Base-by-base conservation (phyloP, 495 filamentous ascomycete species). In the Letharia lupina region DNA sequence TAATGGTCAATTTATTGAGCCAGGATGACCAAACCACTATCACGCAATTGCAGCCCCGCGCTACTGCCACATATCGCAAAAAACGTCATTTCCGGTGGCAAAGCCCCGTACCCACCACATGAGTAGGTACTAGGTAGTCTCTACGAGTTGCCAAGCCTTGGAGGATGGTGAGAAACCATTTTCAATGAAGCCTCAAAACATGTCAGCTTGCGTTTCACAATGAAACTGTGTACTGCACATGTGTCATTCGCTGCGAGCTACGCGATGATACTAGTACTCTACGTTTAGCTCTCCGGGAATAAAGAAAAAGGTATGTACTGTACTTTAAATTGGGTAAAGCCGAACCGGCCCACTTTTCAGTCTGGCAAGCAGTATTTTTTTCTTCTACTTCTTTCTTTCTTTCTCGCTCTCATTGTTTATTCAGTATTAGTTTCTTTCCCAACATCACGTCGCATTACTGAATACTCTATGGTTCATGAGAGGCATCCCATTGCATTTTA, bases 21-120 rank as follows among this genome's bases (percentile, higher is more conserved):
- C 52, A 33, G 48, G 28, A 23, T 20, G 23, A 60, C 20, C 28
- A 54, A 50, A 62, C 4, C 10, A 39, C 63, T 40, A 69, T 69
- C 67, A 69, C 67, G 67, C 67, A 66, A 69, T 69, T 50, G 60
- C 48, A 52, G 60, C 67, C 67, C 65, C 62, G 60, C 47, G 31
- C 40, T 41, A 56, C 33, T 42, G 50, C 28, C 8, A 23, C 23
- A 64, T 35, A 15, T 45, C 40, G 5, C 31, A 65, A 58, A 66
- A 65, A 58, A 66, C 54, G 63, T 52, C 58, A 65, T 66, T 13
- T 42, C 41, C 16, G 39, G 67, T 54, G 47, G 47, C 47, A 48
- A 48, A 48, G 18, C 45, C 45, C 23, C 23, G 23, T 28, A 28
- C 23, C 23, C 23, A 28, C 23, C 23, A 28, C 23, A 28, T 28